Conservation (phyloP, 169 alveolate species). For the Plasmodium cynomolgi region DNA sequence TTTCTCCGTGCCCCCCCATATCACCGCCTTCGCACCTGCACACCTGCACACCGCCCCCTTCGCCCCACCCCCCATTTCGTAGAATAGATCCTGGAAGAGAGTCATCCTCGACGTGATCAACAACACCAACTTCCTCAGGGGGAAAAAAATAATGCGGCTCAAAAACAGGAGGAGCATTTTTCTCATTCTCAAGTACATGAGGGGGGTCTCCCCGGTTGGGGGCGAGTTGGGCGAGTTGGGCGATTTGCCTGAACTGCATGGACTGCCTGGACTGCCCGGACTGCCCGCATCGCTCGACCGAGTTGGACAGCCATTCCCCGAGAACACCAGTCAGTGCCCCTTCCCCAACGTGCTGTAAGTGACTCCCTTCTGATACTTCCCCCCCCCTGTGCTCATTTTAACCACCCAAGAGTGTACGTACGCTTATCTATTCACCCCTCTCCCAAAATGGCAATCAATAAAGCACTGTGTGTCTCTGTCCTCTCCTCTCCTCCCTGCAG, state of each 20-base stretch:
- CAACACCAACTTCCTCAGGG: conserved; percentile 24
- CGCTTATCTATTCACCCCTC: too few relatives aligned
- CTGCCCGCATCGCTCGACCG: background rate
- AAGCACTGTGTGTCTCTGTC: background rate
- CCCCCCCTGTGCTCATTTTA: background rate
- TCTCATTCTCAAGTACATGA: conserved; percentile 40
- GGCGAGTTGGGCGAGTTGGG: background rate
- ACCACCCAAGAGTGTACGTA: background rate
- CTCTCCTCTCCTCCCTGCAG: background rate
- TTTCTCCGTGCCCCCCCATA: background rate
- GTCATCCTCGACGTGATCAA: conserved; percentile 13
- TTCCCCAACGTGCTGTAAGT: conserved; percentile 40
- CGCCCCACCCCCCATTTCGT: background rate
- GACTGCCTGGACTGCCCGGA: too few relatives aligned
- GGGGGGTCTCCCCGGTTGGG: background rate
- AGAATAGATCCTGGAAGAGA: conserved; percentile 23
- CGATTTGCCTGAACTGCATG: background rate
- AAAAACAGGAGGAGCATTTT: conserved; percentile 31
- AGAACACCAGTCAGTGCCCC: background rate
- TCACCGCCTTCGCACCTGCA: background rate
- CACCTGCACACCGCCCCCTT: background rate
- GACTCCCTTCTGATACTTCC: background rate
- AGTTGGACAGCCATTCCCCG: background rate
- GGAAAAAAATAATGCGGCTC: conserved; percentile 11
- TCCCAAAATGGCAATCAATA: too few relatives aligned